A percentile compares a stretch with the other conserved stretches of the same genome.
These are phyloP conservation scores for Pichia sp. DNA, from an alignment of 1,139 yeast species.

Conservation along the genomic window DNA sequence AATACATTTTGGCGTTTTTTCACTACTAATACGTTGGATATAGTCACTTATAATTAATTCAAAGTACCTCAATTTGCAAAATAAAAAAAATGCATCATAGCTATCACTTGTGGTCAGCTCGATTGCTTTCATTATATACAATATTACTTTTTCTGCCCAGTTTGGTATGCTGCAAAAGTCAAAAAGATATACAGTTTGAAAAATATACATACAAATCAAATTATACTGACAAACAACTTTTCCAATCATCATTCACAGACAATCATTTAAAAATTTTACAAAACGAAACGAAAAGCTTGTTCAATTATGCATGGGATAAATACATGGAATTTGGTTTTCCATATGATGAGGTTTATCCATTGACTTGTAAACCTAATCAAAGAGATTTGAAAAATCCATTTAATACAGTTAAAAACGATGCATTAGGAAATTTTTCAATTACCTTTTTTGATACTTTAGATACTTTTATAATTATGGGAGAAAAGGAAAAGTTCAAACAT, in stretches of 20 bases:
- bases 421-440: slow-evolving; percentile 73
- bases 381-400: slow-evolving; percentile 49
- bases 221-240: slow-evolving; percentile 19
- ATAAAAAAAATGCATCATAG: too few species aligned
- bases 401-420: slow-evolving; percentile 69
- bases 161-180: background rate
- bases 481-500: slow-evolving; percentile 46
- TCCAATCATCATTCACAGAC: slow-evolving; percentile 39
- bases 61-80: too few species aligned
- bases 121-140: background rate
- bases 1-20: too few species aligned
- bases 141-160: background rate
- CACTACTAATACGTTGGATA: too few species aligned
- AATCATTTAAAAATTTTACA: slow-evolving; percentile 42
- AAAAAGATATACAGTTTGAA: background rate
- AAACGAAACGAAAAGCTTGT: slow-evolving; percentile 49
- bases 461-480: slow-evolving; percentile 66
- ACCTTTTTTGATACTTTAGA: slow-evolving; percentile 77
- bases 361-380: slow-evolving; percentile 63
- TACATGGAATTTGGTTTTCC: slow-evolving; percentile 74
- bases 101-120: background rate
- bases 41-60: too few species aligned
- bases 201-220: slow-evolving; percentile 16
- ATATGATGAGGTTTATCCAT: slow-evolving; percentile 72
- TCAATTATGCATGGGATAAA: slow-evolving; percentile 71